Percentiles rank a stretch among this genome's conserved stretches.
Evolutionary conservation across 2,329 filamentous ascomycete genomes (phyloP).

Genomic region (Penicillium sp.): DNA sequence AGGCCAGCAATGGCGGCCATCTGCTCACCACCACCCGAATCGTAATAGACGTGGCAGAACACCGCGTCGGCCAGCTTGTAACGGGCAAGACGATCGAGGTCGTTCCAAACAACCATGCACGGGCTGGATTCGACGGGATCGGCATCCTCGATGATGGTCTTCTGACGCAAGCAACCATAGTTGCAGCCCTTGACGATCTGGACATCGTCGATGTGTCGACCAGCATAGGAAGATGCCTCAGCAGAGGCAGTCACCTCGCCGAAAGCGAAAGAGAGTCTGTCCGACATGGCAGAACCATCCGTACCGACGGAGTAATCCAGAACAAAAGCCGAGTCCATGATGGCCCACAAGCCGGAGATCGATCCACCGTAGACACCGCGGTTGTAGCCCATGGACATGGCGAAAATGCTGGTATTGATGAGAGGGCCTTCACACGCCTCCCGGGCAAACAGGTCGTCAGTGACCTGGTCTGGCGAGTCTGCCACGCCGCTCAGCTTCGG

Average conservation of each 20-base stretch:
- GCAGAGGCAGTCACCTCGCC: conserved; percentile 10
- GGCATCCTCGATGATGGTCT: conserved; percentile 13
- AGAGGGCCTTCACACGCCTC: conserved; percentile 10
- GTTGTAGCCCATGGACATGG: conserved; percentile 11
- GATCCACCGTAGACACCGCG: conserved; percentile 11
- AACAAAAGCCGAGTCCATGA: conserved; percentile 13
- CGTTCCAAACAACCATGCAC: conserved; percentile 12
- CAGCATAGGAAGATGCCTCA: conserved; percentile 8
- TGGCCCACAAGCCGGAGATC: conserved; percentile 10
- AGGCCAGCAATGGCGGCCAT: conserved; percentile 15
- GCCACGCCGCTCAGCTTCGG: conserved; percentile 13
- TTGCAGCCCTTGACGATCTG: conserved; percentile 11
- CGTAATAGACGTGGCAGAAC: conserved; percentile 15
- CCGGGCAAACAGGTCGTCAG: conserved; percentile 2
- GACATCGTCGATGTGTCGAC: conserved; percentile 9
- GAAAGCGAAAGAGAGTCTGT: conserved; percentile 9
- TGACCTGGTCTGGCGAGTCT: conserved; percentile 5
- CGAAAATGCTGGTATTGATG: conserved; percentile 10
- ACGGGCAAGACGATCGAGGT: conserved; percentile 12
- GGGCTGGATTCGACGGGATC: conserved; percentile 7
- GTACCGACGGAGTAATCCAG: conserved; percentile 11
- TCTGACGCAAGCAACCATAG: conserved; percentile 11
- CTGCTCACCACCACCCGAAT: conserved; percentile 11
- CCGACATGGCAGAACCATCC: conserved; percentile 6
- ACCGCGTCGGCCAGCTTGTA: conserved; percentile 12